Evolutionary conservation across 1,139 yeast species (phyloP).

Genomic region (Fermentozyma sake): DNA sequence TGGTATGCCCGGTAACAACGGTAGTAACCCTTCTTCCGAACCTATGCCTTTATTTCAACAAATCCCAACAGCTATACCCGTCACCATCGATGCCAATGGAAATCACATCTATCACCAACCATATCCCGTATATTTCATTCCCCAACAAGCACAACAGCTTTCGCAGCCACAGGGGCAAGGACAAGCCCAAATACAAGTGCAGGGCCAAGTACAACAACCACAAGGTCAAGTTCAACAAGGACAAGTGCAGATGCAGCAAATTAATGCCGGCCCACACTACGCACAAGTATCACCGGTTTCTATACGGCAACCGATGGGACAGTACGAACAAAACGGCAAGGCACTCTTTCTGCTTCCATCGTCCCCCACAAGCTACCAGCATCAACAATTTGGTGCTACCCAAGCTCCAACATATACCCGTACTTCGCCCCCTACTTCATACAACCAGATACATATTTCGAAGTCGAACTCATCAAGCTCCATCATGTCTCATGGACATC

Average conservation of each 20-base stretch:
- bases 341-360: slow-evolving; percentile 11
- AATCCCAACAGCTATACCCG: slow-evolving; percentile 18
- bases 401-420: too few species aligned
- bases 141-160: slow-evolving; percentile 13
- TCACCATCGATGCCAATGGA: slow-evolving; percentile 33
- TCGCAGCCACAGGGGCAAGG: slow-evolving; percentile 3
- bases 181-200: slow-evolving; percentile 3
- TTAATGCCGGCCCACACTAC: not conserved
- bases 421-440: slow-evolving; percentile 1
- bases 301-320: slow-evolving; percentile 5
- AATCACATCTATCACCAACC: slow-evolving; percentile 31
- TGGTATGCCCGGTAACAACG: too few species aligned
- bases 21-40: too few species aligned
- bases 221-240: slow-evolving; percentile 3
- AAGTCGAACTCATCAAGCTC: slow-evolving; percentile 12
- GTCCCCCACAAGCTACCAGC: slow-evolving; percentile 7
- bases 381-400: too few species aligned
- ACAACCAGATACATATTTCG: slow-evolving; percentile 1
- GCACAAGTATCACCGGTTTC: slow-evolving; percentile 5
- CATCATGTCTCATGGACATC: slow-evolving; percentile 17
- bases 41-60: slow-evolving; percentile 1
- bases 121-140: slow-evolving; percentile 33
- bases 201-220: too few species aligned
- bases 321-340: slow-evolving; percentile 2
- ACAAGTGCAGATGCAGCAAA: slow-evolving; percentile 4